A percentile compares a stretch with the other conserved stretches of the same genome.
Conservation (phyloP, 164 flowering plant species). For the Euptelea pleiosperma region DNA sequence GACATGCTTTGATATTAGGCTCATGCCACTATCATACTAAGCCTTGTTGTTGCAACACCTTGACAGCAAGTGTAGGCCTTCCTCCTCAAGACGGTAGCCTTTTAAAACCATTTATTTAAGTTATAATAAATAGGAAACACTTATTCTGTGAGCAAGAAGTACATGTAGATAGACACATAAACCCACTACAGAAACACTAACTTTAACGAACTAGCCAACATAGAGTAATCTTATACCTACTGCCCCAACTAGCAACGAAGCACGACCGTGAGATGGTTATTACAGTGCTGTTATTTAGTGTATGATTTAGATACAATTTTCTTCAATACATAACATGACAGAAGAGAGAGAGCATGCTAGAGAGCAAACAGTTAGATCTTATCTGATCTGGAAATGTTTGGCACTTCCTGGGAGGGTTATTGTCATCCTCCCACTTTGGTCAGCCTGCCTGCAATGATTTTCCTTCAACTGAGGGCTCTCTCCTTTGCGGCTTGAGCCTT, state of each 20-base stretch:
- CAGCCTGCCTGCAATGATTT: slow-evolving; percentile 26
- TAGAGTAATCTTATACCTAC: too few species aligned
- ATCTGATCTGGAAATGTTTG: slow-evolving; percentile 37
- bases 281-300: not conserved
- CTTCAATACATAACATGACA: slow-evolving; percentile 42
- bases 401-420: slow-evolving; percentile 14
- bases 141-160: not conserved
- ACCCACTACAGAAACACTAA: not conserved
- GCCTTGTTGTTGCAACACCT: too few species aligned
- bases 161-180: not conserved
- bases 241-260: not conserved
- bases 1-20: too few species aligned
- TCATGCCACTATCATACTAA: not conserved
- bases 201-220: not conserved
- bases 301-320: slow-evolving; percentile 2
- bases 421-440: slow-evolving; percentile 25
- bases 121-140: not conserved
- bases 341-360: slow-evolving; percentile 82
- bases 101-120: not conserved
- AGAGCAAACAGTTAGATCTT: slow-evolving; percentile 21
- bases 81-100: not conserved
- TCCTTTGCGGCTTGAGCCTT: slow-evolving; percentile 32
- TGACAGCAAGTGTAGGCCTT: not conserved
- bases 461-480: slow-evolving; percentile 24
- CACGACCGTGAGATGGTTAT: not conserved